Conservation (phyloP, 2,329 filamentous ascomycete genomes). For the Colletotrichum somersetense region DNA sequence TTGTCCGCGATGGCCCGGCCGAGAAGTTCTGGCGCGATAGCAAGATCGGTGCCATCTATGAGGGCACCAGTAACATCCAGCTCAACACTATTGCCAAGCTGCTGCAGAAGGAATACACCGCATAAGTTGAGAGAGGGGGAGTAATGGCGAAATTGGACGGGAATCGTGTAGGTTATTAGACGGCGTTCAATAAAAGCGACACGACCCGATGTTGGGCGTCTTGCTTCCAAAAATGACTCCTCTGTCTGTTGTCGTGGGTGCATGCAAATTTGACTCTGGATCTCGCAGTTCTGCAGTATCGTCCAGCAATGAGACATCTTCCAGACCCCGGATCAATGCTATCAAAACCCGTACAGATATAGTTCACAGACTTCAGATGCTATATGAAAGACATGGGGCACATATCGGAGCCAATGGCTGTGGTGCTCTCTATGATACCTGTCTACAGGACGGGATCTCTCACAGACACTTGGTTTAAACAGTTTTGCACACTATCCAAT, state of each 20-base stretch:
- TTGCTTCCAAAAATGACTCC: background rate
- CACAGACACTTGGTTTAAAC: background rate
- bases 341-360: background rate
- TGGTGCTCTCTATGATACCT: background rate
- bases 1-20: slow-evolving; percentile 93
- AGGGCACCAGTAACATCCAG: slow-evolving; percentile 87
- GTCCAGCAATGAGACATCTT: background rate
- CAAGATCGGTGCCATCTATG: slow-evolving; percentile 99
- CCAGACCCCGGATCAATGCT: background rate
- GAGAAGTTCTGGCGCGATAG: slow-evolving; percentile 98
- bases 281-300: background rate
- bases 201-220: slow-evolving; percentile 30
- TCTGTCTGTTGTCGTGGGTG: background rate
- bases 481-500: background rate
- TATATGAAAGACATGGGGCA: background rate
- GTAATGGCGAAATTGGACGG: slow-evolving; percentile 6
- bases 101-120: slow-evolving; percentile 72
- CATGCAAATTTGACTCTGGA: background rate
- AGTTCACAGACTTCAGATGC: background rate
- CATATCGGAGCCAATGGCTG: background rate
- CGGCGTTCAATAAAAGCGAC: slow-evolving; percentile 39
- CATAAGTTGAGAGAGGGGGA: slow-evolving; percentile 44
- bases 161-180: slow-evolving; percentile 34
- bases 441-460: background rate
- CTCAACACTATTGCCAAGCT: slow-evolving; percentile 74